Evolutionary conservation across 192 early-diverging fungal species (phyloP).

Genomic region (Podila clonocystis): DNA sequence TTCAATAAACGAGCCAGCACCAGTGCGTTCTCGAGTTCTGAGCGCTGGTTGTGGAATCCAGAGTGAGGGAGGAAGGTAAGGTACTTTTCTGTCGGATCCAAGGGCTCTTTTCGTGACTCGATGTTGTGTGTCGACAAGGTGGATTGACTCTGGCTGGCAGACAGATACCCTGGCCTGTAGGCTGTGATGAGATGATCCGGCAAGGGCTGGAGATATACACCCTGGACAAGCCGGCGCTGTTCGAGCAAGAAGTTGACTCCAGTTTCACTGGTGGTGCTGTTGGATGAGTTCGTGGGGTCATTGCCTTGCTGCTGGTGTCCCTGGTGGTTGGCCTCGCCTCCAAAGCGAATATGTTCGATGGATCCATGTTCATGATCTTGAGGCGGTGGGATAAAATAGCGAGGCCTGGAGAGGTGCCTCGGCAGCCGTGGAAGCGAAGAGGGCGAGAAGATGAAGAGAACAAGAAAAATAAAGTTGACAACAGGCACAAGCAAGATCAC

Average conservation of each 20-base stretch:
- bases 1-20: conserved; percentile 56
- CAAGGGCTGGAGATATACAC: conserved; percentile 7
- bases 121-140: not conserved
- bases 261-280: not conserved
- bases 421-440: conserved; percentile 33
- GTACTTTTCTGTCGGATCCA: conserved; percentile 22
- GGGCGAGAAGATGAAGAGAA: conserved; percentile 35
- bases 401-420: not conserved
- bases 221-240: conserved; percentile 23
- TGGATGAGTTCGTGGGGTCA: not conserved
- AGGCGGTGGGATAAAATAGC: not conserved
- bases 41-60: conserved; percentile 65
- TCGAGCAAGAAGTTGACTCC: conserved; percentile 15
- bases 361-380: not conserved
- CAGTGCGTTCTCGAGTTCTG: conserved; percentile 60
- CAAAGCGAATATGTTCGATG: conserved; percentile 19
- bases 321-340: not conserved
- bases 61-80: conserved; percentile 63
- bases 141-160: not conserved
- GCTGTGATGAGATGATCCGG: conserved; percentile 30
- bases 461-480: conserved; percentile 38
- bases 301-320: not conserved
- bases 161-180: conserved; percentile 28
- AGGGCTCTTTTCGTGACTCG: not conserved
- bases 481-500: conserved; percentile 33